A percentile compares a stretch with the other conserved stretches of the same genome.
Evolutionary conservation across 106 monocot species (phyloP).

Genomic region (Platanthera zijinensis): DNA sequence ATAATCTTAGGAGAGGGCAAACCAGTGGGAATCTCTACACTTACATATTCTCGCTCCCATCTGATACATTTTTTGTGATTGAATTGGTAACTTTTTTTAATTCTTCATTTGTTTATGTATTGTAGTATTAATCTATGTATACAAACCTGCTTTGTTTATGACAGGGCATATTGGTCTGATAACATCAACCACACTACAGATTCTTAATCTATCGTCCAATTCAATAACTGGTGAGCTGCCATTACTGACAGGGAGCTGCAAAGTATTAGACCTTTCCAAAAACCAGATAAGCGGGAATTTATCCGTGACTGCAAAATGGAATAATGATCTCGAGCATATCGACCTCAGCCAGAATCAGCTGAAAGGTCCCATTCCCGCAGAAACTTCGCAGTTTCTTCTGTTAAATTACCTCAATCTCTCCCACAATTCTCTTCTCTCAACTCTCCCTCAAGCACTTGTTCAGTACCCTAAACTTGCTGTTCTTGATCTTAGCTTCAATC

Average conservation of each 20-base stretch:
- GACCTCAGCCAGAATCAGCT: slow-evolving; percentile 83
- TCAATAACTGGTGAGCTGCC: slow-evolving; percentile 73
- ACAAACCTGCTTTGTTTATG: background rate
- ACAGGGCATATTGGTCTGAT: slow-evolving; percentile 85
- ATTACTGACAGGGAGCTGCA: slow-evolving; percentile 72
- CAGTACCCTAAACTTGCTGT: slow-evolving; percentile 61
- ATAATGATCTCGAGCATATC: slow-evolving; percentile 58
- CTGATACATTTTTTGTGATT: background rate
- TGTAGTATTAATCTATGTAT: too few relatives aligned
- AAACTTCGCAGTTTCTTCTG: slow-evolving; percentile 72
- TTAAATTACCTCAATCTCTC: slow-evolving; percentile 74
- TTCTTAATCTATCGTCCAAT: slow-evolving; percentile 91
- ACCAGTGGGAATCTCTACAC: too few relatives aligned
- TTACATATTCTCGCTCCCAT: background rate
- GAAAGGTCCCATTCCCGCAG: slow-evolving; percentile 48
- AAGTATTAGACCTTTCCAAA: slow-evolving; percentile 65
- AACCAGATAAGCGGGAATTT: slow-evolving; percentile 82
- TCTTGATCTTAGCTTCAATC: slow-evolving; percentile 77
- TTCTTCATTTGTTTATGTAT: too few relatives aligned
- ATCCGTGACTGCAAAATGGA: slow-evolving; percentile 83
- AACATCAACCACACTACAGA: slow-evolving; percentile 74
- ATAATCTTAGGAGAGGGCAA: background rate
- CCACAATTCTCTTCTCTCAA: slow-evolving; percentile 37
- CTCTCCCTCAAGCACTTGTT: slow-evolving; percentile 42
- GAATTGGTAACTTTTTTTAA: background rate